These are phyloP conservation scores for Naumovozyma dairenensis DNA, from an alignment of 805 yeast genomes.

Conservation along the genomic window DNA sequence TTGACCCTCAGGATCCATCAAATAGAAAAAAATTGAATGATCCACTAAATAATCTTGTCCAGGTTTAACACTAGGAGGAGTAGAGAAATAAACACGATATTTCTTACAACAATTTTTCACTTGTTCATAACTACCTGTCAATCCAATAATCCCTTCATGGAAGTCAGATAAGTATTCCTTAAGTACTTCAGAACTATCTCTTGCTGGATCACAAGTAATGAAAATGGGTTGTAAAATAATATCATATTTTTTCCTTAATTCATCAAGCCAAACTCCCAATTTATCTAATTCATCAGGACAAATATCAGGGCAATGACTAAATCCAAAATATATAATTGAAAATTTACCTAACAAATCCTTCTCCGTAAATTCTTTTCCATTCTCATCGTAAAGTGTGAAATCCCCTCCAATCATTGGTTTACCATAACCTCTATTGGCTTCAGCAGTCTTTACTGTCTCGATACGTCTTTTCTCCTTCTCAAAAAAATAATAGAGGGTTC, in stretches of 20 bases:
- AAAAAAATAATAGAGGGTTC: constrained; percentile 62
- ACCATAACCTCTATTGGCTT: constrained; percentile 79
- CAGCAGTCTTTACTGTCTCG: constrained; percentile 67
- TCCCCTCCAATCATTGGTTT: constrained; percentile 91
- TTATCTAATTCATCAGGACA: constrained; percentile 97
- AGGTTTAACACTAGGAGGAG: constrained; percentile 87
- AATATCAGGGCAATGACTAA: constrained; percentile 95
- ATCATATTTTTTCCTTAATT: constrained; percentile 46
- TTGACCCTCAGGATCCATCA: constrained; percentile 98
- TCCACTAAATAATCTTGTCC: constrained; percentile 96
- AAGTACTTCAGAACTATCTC: constrained; percentile 81
- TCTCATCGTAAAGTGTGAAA: constrained; percentile 59
- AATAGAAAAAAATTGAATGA: constrained; percentile 91
- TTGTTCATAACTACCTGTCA: constrained; percentile 84
- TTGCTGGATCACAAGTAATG: constrained; percentile 93
- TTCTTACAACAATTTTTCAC: constrained; percentile 79
- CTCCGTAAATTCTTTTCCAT: constrained; percentile 68
- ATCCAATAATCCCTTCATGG: constrained; percentile 80
- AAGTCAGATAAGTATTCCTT: constrained; percentile 79
- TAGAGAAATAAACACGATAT: constrained; percentile 92
- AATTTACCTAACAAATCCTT: constrained; percentile 69
- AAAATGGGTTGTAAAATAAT: constrained; percentile 75
- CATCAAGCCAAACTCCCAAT: constrained; percentile 57
- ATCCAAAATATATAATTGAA: constrained; percentile 86
- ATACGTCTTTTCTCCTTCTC: constrained; percentile 66